Base-by-base conservation (phyloP, 192 early-diverging fungal species). In the Backusella circina region DNA sequence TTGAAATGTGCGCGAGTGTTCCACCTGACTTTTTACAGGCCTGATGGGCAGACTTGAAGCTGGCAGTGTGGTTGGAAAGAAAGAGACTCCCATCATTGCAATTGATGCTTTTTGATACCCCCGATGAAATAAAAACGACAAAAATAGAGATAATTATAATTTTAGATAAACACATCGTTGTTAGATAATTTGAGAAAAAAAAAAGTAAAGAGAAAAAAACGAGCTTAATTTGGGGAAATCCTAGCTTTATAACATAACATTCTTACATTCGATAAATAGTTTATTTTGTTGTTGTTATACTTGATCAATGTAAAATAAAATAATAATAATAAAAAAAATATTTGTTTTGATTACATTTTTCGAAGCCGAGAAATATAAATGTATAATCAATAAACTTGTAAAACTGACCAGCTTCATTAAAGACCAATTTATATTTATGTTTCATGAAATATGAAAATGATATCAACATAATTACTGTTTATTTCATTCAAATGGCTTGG, bases 51-150 rank as follows among this genome's bases (percentile, higher is more conserved):
- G 54, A 61, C 9, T 61, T 28, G 23, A 10, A 23, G 9, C 26
- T 28, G 21, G 26, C 21, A 57, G 51, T 26, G 23, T 57, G 51
- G 23, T 57, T 57, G 23, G 51, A 57, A 57, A 57, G 51, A 57
- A 57, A 57, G 7, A 61, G 12, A 26, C 54, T 61, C 54, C 54
- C 54, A 61, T 61, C 54, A 61, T 61, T 13, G 23, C 54, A 57
- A 57, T 57, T 57, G 51, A 23, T 61, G 54, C 21, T 61, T 26
- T 61, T 28, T 26, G 23, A 9, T 61, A 61, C 54, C 23, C 23
- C 54, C 54, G 23, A 61, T 61, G 54, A 61, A 57, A 57, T 57
- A 57, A 57, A 57, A 57, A 57, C 51, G 23, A 57, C 51, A 57
- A 61, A 28, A 61, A 61, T 61, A 28, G 54, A 61, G 54, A 26